phyloP scores from a whole-genome alignment of 1,284 basidiomycete genomes.

The Trichosporon inkin region DNA sequence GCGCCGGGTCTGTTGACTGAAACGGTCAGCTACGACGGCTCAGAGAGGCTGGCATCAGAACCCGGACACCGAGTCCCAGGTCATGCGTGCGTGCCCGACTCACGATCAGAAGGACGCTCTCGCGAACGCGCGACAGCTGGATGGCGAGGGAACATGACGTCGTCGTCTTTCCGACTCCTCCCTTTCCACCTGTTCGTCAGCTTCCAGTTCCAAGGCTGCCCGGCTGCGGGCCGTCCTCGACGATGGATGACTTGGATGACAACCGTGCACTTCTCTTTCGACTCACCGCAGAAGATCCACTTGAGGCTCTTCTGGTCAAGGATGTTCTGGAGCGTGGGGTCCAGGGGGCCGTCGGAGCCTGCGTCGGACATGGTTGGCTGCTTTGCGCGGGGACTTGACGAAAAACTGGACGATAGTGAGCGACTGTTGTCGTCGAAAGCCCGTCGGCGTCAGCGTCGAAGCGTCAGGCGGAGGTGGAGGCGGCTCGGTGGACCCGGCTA shows the following conservation, averaged over 20 bases:
- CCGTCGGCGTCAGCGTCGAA: neutral
- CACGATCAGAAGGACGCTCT: conserved; percentile 90
- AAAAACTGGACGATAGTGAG: neutral
- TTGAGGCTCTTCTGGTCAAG: conserved; percentile 82
- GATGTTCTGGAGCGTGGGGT: conserved; percentile 81
- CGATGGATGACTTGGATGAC: neutral
- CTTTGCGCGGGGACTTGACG: neutral
- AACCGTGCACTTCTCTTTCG: neutral
- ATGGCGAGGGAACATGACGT: conserved; percentile 95
- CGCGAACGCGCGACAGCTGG: conserved; percentile 76
- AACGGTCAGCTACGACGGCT: neutral
- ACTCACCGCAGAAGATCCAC: conserved; percentile 92
- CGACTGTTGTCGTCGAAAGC: neutral
- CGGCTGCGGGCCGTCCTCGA: neutral
- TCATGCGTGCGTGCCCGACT: conserved; percentile 50
- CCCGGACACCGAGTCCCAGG: too few relatives aligned
- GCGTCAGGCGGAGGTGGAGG: neutral
- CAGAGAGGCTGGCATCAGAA: too few relatives aligned
- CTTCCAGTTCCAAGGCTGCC: neutral
- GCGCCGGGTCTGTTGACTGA: conserved; percentile 96
- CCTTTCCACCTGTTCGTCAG: conserved; percentile 73
- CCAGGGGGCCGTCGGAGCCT: conserved; percentile 53
- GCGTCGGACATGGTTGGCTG: conserved; percentile 17
- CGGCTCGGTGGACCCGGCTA: neutral
- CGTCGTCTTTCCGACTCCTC: conserved; percentile 90